Base-by-base conservation (phyloP, 345 rosid species). In the Salix viminalis region DNA sequence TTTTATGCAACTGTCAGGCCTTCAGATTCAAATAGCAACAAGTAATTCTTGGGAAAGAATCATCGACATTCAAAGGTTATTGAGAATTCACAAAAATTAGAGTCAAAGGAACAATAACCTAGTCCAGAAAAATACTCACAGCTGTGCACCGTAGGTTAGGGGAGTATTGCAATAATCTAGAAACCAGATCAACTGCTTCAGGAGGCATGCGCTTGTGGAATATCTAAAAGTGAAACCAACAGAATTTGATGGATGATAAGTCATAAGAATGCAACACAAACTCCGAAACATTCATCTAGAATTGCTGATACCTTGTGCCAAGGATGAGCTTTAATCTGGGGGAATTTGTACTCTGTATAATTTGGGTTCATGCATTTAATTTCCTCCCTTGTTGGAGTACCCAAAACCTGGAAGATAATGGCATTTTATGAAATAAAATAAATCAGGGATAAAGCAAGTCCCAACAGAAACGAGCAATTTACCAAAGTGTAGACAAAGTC, bases 331-430 rank as follows among this genome's bases (percentile, higher is more conserved):
- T 94, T 94, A 46, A 94, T 94, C 86, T 94, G 99, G 77, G 99
- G 99, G 71, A 95, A 95, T 73, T 95, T 93, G 85, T 88, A 91
- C 78, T 96, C 99, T 0, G 97, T 96, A 79, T 96, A 96, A 73
- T 93, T 90, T 24, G 99, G 99, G 68, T 96, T 96, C 99, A 96
- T 96, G 90, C 99, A 95, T 77, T 93, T 93, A 68, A 95, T 95
- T 88, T 95, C 99, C 86, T 95, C 99, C 81, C 99, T 87, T 1
- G 99, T 95, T 65, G 99, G 99, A 71, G 99, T 95, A 65, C 99
- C 99, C 85, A 95, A 85, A 65, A 95, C 94, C 99, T 95, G 82
- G 16, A 46, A 73, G 66, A 67, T 18, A 81, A 50, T 26, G 15
- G 65, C 72, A 34, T 24, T 61, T 69, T 28, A 13, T 65, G 65